These are phyloP conservation scores for Carex littledalei DNA, from an alignment of 176 grass and related monocot species.

Conservation along the genomic window DNA sequence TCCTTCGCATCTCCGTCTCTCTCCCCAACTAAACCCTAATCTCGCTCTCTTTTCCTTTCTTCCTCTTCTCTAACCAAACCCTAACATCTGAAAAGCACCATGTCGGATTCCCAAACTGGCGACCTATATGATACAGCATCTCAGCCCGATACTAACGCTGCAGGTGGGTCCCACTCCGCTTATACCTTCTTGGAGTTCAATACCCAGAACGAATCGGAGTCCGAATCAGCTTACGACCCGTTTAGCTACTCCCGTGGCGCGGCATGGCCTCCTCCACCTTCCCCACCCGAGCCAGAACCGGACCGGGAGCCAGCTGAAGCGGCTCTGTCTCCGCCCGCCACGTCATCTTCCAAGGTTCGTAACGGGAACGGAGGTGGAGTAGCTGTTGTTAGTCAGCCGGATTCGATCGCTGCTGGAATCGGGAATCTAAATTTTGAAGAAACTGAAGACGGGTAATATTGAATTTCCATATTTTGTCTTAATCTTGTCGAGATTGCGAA, in stretches of 20 bases:
- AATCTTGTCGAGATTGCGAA: neutral
- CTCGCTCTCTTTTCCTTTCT: slow-evolving; percentile 6
- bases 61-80: slow-evolving; percentile 38
- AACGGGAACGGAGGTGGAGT: slow-evolving; percentile 10
- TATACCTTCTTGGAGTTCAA: slow-evolving; percentile 99
- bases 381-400: slow-evolving; percentile 4
- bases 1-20: slow-evolving; percentile 32
- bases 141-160: slow-evolving; percentile 65
- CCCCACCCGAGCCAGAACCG: slow-evolving; percentile 16
- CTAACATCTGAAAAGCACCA: slow-evolving; percentile 22
- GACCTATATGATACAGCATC: slow-evolving; percentile 98
- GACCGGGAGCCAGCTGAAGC: slow-evolving; percentile 28
- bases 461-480: slow-evolving; percentile 6
- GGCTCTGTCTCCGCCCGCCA: slow-evolving; percentile 28
- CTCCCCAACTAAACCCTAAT: slow-evolving; percentile 58
- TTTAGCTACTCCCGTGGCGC: slow-evolving; percentile 64
- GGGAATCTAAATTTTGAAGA: slow-evolving; percentile 86
- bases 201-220: slow-evolving; percentile 85
- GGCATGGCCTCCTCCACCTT: slow-evolving; percentile 34
- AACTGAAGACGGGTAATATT: slow-evolving; percentile 31
- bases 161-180: slow-evolving; percentile 51
- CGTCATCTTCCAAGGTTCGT: slow-evolving; percentile 51
- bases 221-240: slow-evolving; percentile 79
- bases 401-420: slow-evolving; percentile 70
- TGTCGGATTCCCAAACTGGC: slow-evolving; percentile 24